A percentile compares a stretch with the other conserved stretches of the same genome.
phyloP scores from a whole-genome alignment of 371 early-diverging fungal species.

The Mucor mucedo region DNA sequence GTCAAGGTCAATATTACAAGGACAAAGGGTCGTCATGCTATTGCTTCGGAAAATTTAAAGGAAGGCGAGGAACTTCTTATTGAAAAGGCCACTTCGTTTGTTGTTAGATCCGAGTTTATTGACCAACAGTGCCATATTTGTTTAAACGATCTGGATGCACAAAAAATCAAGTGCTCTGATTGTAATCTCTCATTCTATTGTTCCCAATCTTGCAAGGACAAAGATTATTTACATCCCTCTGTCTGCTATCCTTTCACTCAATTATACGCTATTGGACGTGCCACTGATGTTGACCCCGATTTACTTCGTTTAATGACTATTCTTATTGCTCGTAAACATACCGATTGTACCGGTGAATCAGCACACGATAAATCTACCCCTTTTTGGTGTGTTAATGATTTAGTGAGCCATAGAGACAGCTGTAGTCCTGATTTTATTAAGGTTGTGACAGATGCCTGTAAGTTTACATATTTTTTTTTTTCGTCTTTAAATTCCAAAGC shows the following conservation, averaged over 20 bases:
- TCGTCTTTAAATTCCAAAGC: background rate
- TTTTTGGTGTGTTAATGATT: constrained; percentile 59
- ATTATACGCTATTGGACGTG: constrained; percentile 50
- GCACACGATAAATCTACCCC: constrained; percentile 37
- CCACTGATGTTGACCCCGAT: constrained; percentile 61
- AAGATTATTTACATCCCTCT: constrained; percentile 51
- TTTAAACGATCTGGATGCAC: constrained; percentile 40
- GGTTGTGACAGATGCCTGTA: constrained; percentile 56
- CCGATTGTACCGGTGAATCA: constrained; percentile 26
- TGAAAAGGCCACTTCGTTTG: constrained; percentile 62
- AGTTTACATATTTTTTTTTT: constrained; percentile 13
- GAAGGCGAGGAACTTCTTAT: constrained; percentile 58
- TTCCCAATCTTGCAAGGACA: constrained; percentile 57
- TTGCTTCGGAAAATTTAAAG: constrained; percentile 52
- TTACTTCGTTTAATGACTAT: constrained; percentile 56
- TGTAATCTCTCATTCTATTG: constrained; percentile 69
- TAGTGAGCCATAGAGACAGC: constrained; percentile 62
- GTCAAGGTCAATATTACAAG: constrained; percentile 40
- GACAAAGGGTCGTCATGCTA: constrained; percentile 69
- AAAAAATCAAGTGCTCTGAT: constrained; percentile 49
- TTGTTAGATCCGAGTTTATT: constrained; percentile 62
- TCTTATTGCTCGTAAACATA: constrained; percentile 49
- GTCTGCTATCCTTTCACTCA: constrained; percentile 57
- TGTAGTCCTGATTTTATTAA: constrained; percentile 57
- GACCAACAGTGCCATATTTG: constrained; percentile 68